Evolutionary conservation across 2,329 filamentous ascomycete genomes (phyloP), one percentile per base, ranked within the genome.

Genomic region (Cercospora sp.): DNA sequence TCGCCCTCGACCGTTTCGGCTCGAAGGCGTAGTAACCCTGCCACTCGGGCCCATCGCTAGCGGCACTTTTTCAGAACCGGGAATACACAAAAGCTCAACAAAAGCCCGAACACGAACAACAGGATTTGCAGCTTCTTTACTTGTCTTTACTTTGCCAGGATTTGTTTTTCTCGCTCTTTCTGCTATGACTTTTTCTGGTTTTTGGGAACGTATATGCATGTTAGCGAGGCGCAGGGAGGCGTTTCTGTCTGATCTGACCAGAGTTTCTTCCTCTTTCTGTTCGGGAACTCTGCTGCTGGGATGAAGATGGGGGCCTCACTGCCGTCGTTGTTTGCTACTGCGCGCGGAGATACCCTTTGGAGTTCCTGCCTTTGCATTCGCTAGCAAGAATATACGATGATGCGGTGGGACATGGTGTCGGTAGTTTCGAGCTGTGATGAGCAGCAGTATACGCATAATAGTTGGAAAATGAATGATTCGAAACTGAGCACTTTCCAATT

Each of bases 151-250:
- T 40, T 40, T 40, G 36, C 36, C 36, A 16, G 36, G 36, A 16
- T 40, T 60, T 53, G 33, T 30, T 53, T 31, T 45, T 30, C 18
- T 51, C 45, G 18, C 45, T 51, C 18, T 51, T 51, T 51, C 45
- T 12, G 8, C 12, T 20, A 51, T 23, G 45, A 23, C 18, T 20
- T 20, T 23, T 51, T 20, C 20, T 51, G n/a, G 9, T 7, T 40
- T 62, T 65, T 58, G 48, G 51, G 33, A 51, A 30, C 28, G 45
- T 60, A 51, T 66, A 53, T 51, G 30, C 62, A 67, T 70, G 51
- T 71, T 69, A 69, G 70, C 70, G 67, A 53, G 70, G 70, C 67
- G 70, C 67, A 68, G 70, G 70, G 60, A 67, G 70, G 61, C 45
- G 45, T 69, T 68, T 67, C 51, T 60, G 42, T 68, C 66, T 60